Evolutionary conservation across 371 early-diverging fungal genomes (phyloP), one percentile per base, ranked within the genome.

Genomic region (Syncephalastrum racemosum): DNA sequence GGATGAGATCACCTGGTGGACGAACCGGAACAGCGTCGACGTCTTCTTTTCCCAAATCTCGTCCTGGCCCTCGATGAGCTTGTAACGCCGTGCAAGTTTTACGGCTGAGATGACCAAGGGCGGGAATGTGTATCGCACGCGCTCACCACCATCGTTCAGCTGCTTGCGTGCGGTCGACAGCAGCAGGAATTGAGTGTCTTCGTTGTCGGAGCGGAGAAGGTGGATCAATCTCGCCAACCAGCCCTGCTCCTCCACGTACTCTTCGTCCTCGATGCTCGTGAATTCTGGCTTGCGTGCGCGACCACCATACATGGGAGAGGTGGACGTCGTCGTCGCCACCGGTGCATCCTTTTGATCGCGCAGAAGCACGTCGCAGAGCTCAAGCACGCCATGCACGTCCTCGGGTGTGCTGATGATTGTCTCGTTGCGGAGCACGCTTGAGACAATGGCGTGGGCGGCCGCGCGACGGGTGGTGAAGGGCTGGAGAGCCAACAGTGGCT

Each of bases 91-190:
- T 16, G 90, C 87, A 20, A 95, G 75, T 39, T 87, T 85, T n/a
- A 93, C 73, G 40, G 88, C 83, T 4, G 83, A 81, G 39, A 83
- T 73, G 16, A 91, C 79, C 24, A 97, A 68, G 4, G 97, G 84
- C 15, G 97, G 96, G 64, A 92, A 88, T 18, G 95, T 93, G 62
- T 88, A 92, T 41, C 86, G 80, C 43, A 96, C 86, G 31, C 95
- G 85, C 51, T 89, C 86, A 14, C 91, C 94, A 55, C 95, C 90
- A 58, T 90, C 86, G 12, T 79, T 79, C 46, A 97, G 84, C 56
- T 90, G 88, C 50, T 91, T 88, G 23, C 92, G 77, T 14, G 90
- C 91, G 2, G 90, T 80, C 4, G 87, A 84, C 24, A 96, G 70
- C 16, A 95, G 80, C 68, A 83, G 65, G 57, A 93, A 87, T 57